A percentile compares a stretch with the other conserved stretches of the same genome.
Evolutionary conservation across 1,284 basidiomycete species (phyloP).

Genomic region (Amylostereum areolatum): DNA sequence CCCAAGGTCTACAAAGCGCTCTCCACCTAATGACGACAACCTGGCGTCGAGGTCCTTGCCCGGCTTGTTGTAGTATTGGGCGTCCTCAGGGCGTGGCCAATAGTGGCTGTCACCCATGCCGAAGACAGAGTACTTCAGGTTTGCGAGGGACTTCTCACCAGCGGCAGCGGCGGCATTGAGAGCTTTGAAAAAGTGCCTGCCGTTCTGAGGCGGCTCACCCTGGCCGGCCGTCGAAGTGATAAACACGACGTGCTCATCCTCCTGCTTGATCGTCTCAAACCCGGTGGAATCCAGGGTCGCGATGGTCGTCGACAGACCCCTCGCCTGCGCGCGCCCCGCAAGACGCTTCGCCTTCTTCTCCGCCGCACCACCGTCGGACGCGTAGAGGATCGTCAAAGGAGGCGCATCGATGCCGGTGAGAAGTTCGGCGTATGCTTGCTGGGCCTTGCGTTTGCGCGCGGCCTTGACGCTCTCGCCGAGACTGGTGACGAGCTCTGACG

Average conservation of each 20-base stretch:
- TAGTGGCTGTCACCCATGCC: conserved; percentile 98
- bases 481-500: conserved; percentile 80
- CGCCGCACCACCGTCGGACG: conserved; percentile 90
- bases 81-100: conserved; percentile 96
- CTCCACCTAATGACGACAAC: conserved; percentile 71
- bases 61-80: conserved; percentile 97
- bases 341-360: conserved; percentile 96
- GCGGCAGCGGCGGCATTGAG: conserved; percentile 62
- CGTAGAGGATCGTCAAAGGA: conserved; percentile 85
- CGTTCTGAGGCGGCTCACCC: conserved; percentile 97
- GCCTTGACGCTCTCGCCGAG: conserved; percentile 82
- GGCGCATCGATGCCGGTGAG: conserved; percentile 86
- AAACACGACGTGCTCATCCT: conserved; percentile 85
- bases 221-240: conserved; percentile 98
- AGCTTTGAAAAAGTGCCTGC: conserved; percentile 85
- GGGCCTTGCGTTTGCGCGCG: conserved; percentile 78
- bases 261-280: conserved; percentile 66
- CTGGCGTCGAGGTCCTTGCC: conserved; percentile 86
- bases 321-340: conserved; percentile 74
- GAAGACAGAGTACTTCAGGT: conserved; percentile 81
- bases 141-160: conserved; percentile 49
- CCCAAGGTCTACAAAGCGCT: conserved; percentile 70
- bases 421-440: conserved; percentile 83
- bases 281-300: conserved; percentile 74
- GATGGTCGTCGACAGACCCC: conserved; percentile 77